Evolutionary conservation across 2,329 filamentous ascomycete genomes (phyloP), one percentile per base, ranked within the genome.

Genomic region (Karstenula rhodostoma): DNA sequence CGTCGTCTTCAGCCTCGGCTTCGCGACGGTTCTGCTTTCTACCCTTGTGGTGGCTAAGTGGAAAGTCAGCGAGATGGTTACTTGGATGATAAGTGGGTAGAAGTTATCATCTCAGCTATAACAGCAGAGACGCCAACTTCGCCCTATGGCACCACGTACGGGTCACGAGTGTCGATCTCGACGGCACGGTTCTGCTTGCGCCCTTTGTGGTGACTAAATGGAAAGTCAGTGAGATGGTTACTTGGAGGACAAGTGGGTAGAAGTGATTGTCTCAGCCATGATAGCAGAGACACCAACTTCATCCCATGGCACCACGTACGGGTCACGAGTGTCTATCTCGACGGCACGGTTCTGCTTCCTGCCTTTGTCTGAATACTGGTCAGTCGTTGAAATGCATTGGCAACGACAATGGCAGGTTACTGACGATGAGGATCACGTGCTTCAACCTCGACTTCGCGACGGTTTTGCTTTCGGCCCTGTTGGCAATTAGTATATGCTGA

Each of bases 381-480:
- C 47, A 56, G 32, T 37, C 10, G n/a, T 10, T 47, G 42, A 23
- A 46, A 7, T 23, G 17, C 4, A 5, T 35, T n/a, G 29, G 22
- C 8, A 27, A 25, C n/a, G n/a, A n/a, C n/a, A n/a, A n/a, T 44
- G 22, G 2, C 13, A 12, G 4, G 8, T n/a, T 7, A 47, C 48
- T 58, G 32, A 50, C 42, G 57, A n/a, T 59, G 57, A 4, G 57
- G 57, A 5, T 54, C 57, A 25, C 57, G 44, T 1, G 51, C 57
- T 25, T 59, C 57, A 33, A 59, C 19, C 46, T 59, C 52, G 9
- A 49, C 44, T 25, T 59, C 57, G 7, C 51, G 52, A 15, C 27
- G 33, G n/a, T 35, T 44, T 19, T 51, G 44, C 43, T 56, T 56
- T 9, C 35, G 49, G 12, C 56, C 56, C 44, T 42, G 19, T 17